These are phyloP conservation scores for Aspergillus carlsbadensis DNA, from an alignment of 495 filamentous ascomycete species.

Conservation along the genomic window DNA sequence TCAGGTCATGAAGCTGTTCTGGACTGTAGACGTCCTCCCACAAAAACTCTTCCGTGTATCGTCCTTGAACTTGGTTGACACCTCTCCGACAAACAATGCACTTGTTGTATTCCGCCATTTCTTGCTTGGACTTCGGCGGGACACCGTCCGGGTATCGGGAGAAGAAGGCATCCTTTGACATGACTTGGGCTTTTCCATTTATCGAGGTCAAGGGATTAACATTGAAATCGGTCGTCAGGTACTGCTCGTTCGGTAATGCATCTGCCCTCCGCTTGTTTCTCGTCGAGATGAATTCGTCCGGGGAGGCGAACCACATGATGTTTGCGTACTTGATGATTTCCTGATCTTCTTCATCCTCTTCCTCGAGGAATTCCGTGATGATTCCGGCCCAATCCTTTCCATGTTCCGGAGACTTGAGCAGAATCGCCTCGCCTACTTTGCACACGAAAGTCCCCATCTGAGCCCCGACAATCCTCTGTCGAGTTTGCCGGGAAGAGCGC, in stretches of 20 bases:
- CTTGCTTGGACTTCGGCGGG: slow-evolving; percentile 62
- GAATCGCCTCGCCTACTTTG: slow-evolving; percentile 73
- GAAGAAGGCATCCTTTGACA: slow-evolving; percentile 68
- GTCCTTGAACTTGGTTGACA: slow-evolving; percentile 80
- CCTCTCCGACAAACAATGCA: slow-evolving; percentile 88
- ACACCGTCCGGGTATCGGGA: slow-evolving; percentile 72
- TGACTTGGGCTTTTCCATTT: slow-evolving; percentile 78
- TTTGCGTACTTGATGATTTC: slow-evolving; percentile 59
- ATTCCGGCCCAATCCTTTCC: slow-evolving; percentile 90
- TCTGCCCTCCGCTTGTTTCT: slow-evolving; percentile 81
- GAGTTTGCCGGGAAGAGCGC: slow-evolving; percentile 31
- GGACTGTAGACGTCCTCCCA: slow-evolving; percentile 85
- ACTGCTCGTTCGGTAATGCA: slow-evolving; percentile 85
- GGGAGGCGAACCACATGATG: slow-evolving; percentile 90
- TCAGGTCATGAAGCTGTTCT: slow-evolving; percentile 60
- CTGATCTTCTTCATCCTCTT: slow-evolving; percentile 60
- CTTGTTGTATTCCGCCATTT: slow-evolving; percentile 72
- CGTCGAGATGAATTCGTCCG: slow-evolving; percentile 75
- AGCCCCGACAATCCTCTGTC: slow-evolving; percentile 68
- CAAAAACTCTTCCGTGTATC: slow-evolving; percentile 87
- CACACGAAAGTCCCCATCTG: slow-evolving; percentile 84
- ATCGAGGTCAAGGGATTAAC: slow-evolving; percentile 83
- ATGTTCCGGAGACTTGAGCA: slow-evolving; percentile 79
- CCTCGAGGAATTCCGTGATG: slow-evolving; percentile 68
- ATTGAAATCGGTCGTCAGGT: slow-evolving; percentile 83